Conservation (phyloP, 1,284 basidiomycete genomes). For the Cronartium ribicola region DNA sequence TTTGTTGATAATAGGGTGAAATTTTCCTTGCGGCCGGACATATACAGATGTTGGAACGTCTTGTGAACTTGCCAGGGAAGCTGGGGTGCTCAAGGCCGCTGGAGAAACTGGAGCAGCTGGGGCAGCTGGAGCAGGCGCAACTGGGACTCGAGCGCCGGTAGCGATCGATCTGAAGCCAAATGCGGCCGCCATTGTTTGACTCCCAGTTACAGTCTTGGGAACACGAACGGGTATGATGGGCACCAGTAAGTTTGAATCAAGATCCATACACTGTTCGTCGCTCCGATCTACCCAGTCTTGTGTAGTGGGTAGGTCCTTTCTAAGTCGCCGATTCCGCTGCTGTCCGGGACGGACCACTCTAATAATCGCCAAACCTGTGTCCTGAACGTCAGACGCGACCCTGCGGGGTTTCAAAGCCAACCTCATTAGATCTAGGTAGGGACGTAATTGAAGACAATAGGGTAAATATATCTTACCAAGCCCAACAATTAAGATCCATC, state of each 20-base stretch:
- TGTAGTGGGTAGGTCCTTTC: not conserved
- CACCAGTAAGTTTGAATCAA: not conserved
- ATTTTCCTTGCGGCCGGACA: not conserved
- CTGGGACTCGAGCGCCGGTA: not conserved
- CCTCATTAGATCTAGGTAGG: not conserved
- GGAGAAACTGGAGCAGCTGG: too few relatives aligned
- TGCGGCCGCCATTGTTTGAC: not conserved
- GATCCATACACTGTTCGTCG: not conserved
- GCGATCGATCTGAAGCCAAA: conserved; percentile 3
- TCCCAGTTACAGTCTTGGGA: not conserved
- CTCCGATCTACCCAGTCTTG: not conserved
- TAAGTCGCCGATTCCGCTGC: not conserved
- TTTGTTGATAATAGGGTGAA: not conserved
- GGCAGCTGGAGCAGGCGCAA: too few relatives aligned
- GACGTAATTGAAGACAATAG: not conserved
- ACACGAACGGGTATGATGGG: not conserved
- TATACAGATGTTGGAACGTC: too few relatives aligned
- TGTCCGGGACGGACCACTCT: not conserved
- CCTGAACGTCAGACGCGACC: conserved; percentile 23
- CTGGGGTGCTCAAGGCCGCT: too few relatives aligned
- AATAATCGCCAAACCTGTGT: conserved; percentile 23
- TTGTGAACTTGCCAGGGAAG: too few relatives aligned
- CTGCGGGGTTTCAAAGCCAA: conserved; percentile 5
- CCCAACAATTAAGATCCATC: conserved; percentile 27
- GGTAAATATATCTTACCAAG: conserved; percentile 9